Conservation (phyloP, 169 alveolate genomes). For the Toxoplasma gondii region DNA sequence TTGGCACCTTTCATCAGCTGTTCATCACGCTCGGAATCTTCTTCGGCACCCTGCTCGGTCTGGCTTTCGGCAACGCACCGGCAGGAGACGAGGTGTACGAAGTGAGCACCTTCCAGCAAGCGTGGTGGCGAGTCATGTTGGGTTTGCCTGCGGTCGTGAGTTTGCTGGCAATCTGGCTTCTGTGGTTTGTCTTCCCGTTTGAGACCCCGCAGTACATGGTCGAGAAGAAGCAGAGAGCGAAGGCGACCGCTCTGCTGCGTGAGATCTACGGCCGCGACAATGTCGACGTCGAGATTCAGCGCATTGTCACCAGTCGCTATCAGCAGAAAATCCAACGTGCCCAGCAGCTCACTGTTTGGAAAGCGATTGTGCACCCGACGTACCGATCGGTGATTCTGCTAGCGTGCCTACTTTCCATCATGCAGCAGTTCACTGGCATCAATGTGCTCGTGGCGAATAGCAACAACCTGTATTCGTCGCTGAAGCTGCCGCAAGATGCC, state of each 20-base stretch:
- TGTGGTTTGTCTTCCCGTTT: conserved; percentile 47
- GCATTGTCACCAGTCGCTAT: conserved; percentile 18
- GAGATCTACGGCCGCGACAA: conserved; percentile 51
- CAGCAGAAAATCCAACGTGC: conserved; percentile 50
- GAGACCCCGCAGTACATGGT: conserved; percentile 72
- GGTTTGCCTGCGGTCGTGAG: conserved; percentile 51
- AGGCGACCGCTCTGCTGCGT: conserved; percentile 56
- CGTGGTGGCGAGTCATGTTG: conserved; percentile 73
- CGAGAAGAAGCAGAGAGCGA: conserved; percentile 53
- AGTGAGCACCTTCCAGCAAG: conserved; percentile 48
- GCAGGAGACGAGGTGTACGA: conserved; percentile 25
- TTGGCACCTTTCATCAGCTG: conserved; percentile 80
- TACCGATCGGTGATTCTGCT: conserved; percentile 80
- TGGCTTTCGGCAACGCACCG: conserved; percentile 70
- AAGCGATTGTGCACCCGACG: conserved; percentile 57
- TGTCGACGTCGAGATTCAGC: conserved; percentile 55
- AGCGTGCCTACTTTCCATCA: conserved; percentile 77
- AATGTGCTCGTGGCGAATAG: conserved; percentile 83
- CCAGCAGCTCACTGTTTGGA: conserved; percentile 37
- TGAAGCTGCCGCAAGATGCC: conserved; percentile 58
- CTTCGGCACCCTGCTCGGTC: conserved; percentile 78
- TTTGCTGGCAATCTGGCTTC: conserved; percentile 18
- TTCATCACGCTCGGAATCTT: conserved; percentile 83
- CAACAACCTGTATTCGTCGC: conserved; percentile 77
- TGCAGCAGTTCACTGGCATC: conserved; percentile 88